Conservation (phyloP, 768 basidiomycete genomes). For the Lactarius akahatsu region DNA sequence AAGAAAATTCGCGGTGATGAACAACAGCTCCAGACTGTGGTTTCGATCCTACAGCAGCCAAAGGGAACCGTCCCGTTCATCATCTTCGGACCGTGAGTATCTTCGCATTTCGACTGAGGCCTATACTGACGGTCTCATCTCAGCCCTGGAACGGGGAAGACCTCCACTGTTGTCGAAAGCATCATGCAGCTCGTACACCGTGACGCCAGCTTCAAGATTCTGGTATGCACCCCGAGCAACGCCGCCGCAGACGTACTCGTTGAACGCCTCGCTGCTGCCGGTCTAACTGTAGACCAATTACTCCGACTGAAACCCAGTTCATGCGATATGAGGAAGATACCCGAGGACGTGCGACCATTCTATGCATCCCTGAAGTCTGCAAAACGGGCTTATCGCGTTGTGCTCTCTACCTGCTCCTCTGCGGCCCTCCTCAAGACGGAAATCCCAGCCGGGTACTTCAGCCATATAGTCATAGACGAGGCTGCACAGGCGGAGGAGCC, state of each 20-base stretch:
- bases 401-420: constrained; percentile 59
- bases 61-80: constrained; percentile 55
- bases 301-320: constrained; percentile 57
- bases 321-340: constrained; percentile 39
- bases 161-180: constrained; percentile 39
- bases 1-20: constrained; percentile 45
- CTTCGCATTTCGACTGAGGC: neutral
- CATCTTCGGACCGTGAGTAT: constrained; percentile 61
- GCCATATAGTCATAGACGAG: constrained; percentile 63
- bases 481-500: constrained; percentile 66
- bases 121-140: neutral
- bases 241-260: constrained; percentile 40
- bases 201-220: constrained; percentile 31
- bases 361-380: constrained; percentile 37
- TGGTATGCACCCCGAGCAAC: constrained; percentile 42
- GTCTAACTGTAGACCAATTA: constrained; percentile 36
- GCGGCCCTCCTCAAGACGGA: constrained; percentile 51
- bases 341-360: constrained; percentile 40
- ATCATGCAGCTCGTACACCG: constrained; percentile 37
- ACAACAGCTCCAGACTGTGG: constrained; percentile 50
- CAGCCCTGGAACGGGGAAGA: constrained; percentile 46
- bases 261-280: constrained; percentile 30
- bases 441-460: constrained; percentile 53
- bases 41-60: constrained; percentile 44
- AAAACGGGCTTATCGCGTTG: constrained; percentile 45